Base-by-base conservation (phyloP, 345 rosid species). In the Acer campestre region DNA sequence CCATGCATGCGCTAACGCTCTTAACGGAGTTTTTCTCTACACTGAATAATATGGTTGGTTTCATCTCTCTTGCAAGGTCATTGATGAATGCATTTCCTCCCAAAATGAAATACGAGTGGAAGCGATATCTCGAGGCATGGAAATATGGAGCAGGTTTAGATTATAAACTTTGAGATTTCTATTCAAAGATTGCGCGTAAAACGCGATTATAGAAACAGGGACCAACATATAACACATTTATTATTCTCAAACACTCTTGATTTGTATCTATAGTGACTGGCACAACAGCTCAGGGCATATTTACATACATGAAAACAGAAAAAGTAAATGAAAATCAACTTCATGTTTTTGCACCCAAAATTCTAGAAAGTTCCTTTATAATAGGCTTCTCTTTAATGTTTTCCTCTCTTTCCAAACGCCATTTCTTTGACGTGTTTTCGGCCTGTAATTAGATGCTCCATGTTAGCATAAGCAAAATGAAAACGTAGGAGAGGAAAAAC, bases 71-170 rank as follows among this genome's bases (percentile, higher is more conserved):
- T 71, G 75, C 71, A 76, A 95, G 98, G 86, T 89, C 91, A 44
- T 61, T 86, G 69, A 66, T 95, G 78, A 71, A 81, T 46, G 81
- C 78, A 58, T 78, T 86, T 76, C 93, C 98, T 38, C 70, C 87
- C 14, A 86, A 82, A 89, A 84, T 77, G 51, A 86, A 80, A 84
- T 92, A 86, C 8, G 78, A 87, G 70, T 95, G 97, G 98, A 95
- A 86, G 80, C 84, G 89, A 71, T 79, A 70, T 61, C 93, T 95
- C 0, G 97, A 94, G 78, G 98, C 98, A 76, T 94, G 97, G 97
- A 90, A 86, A 81, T 92, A 88, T 66, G 98, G 98, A 63, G 82
- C 97, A 56, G 98, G 97, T 62, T 83, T 94, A 44, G 97, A 91
- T 80, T 91, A 91, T 77, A 83, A 92, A 87, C 89, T 92, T 14